Evolutionary conservation across 768 basidiomycete species (phyloP), one percentile per base, ranked within the genome.

Genomic region (Xanthoconium purpureum): DNA sequence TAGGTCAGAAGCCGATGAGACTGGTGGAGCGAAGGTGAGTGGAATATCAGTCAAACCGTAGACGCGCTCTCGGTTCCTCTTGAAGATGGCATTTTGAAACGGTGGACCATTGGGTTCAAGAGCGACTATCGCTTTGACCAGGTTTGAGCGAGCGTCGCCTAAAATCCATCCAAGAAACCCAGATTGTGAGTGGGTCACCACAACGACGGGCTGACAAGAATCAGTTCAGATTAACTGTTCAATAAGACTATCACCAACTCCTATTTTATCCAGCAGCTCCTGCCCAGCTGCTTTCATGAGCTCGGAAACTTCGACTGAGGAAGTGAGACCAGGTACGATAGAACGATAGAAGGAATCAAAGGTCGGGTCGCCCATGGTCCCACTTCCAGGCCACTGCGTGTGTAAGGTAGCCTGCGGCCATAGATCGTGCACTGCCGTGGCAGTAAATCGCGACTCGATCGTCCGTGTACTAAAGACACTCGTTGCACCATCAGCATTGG

Each of bases 321-420:
- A 76, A 17, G 61, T 55, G 17, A 81, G 69, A 43, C 71, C 63
- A 6, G 79, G 79, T 24, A 78, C 65, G 5, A 71, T 71, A 1
- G 80, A 77, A 6, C 72, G 70, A 52, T 75, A 82, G 58, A 81
- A 79, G 20, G 66, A 66, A 45, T 82, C 74, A 51, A 81, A 82
- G 11, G 63, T 62, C 0, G 73, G 60, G 50, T 82, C 81, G 5
- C 79, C 79, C 30, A 67, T 62, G 47, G 67, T 74, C n/a, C 81
- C 81, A 49, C 74, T 77, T 17, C 81, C 81, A 3, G 78, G 80
- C 81, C 81, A 82, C 55, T 81, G 79, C 0, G 78, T 81, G 46
- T 80, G 79, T 42, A 79, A 62, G 2, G 59, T 56, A 5, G 80
- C 77, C 60, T 78, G 73, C 0, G 79, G 75, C 80, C 80, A 82